Base-by-base conservation (phyloP, 2,329 filamentous ascomycete genomes). In the Cordyceps militaris region DNA sequence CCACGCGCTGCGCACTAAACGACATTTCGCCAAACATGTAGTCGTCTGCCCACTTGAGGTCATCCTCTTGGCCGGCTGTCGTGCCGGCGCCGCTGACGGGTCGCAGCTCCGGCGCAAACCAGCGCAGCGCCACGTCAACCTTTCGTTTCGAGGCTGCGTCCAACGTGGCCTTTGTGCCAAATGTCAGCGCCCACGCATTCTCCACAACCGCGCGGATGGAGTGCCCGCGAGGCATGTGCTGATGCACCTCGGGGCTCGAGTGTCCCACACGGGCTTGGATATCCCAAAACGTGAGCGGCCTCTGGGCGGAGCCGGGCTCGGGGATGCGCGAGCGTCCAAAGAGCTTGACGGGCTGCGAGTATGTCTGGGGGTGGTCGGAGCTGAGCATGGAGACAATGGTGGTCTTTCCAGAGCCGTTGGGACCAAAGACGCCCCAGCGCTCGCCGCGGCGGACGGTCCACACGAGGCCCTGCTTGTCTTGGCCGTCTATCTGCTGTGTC, bases 391-490 rank as follows among this genome's bases (percentile, higher is more conserved):
- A 94, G 28, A 97, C 82, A 40, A 99, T 80, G 0, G 94, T 99
- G 0, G 94, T 99, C 76, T 99, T 99, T 19, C 94, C 94, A 0
- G 91, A 96, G 13, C 88, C 94, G 65, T 99, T 97, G 32, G 92
- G 88, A 0, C 94, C 94, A 67, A 99, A 94, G 19, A 97, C 82
- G 3, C 89, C 93, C 88, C 91, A 96, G 61, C 92, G 84, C 69
- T 97, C 85, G 24, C 93, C 92, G 53, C 87, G 83, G 40, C 85
- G 83, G 24, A 97, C 86, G 0, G 81, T 89, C 91, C 94, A 97
- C 67, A 87, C 80, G 6, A 97, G 76, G 0, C 93, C 93, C 1
- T 80, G 70, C 59, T 76, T 74, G 19, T 72, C 63, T 48, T 75
- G 64, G 0, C 81, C 81, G 3, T 81, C 64, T 13, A 79, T 68